These are phyloP conservation scores for Porogramme epimiltina DNA, from an alignment of 1,284 basidiomycete species.

Conservation along the genomic window DNA sequence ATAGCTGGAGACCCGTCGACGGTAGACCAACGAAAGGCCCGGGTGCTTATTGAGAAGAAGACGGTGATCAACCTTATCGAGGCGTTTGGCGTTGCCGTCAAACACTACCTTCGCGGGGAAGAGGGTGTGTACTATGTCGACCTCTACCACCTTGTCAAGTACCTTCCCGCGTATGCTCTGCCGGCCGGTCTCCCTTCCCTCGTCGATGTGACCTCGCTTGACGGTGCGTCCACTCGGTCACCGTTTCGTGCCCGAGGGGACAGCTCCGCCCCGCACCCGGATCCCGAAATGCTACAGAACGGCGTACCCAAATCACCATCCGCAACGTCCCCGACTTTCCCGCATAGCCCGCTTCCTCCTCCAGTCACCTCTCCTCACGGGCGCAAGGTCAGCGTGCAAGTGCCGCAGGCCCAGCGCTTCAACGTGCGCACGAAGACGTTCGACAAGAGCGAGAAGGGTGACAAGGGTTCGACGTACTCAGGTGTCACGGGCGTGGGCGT, in stretches of 20 bases:
- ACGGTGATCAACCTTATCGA: conserved; percentile 60
- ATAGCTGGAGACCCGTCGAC: conserved; percentile 30
- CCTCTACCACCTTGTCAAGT: conserved; percentile 67
- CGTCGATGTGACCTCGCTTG: conserved; percentile 33
- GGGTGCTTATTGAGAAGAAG: conserved; percentile 69
- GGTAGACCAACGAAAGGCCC: conserved; percentile 43
- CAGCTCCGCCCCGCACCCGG: conserved; percentile 5
- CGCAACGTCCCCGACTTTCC: not conserved
- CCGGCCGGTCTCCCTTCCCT: conserved; percentile 54
- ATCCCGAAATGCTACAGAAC: conserved; percentile 1
- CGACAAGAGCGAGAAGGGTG: conserved; percentile 6
- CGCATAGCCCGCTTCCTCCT: conserved; percentile 34
- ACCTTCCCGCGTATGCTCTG: conserved; percentile 65
- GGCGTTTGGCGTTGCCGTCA: conserved; percentile 52
- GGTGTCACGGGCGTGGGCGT: conserved; percentile 14
- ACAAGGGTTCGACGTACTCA: conserved; percentile 20
- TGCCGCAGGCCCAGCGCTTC: conserved; percentile 6
- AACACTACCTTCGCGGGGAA: conserved; percentile 63
- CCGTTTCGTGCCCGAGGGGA: conserved; percentile 9
- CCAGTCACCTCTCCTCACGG: conserved; percentile 30
- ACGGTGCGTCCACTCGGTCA: conserved; percentile 18
- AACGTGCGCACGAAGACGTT: conserved; percentile 10
- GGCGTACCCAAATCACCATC: conserved; percentile 6
- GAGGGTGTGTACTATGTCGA: conserved; percentile 57
- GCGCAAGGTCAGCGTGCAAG: conserved; percentile 19